Conservation (phyloP, 805 yeast species). For the Teunomyces funiuensis region DNA sequence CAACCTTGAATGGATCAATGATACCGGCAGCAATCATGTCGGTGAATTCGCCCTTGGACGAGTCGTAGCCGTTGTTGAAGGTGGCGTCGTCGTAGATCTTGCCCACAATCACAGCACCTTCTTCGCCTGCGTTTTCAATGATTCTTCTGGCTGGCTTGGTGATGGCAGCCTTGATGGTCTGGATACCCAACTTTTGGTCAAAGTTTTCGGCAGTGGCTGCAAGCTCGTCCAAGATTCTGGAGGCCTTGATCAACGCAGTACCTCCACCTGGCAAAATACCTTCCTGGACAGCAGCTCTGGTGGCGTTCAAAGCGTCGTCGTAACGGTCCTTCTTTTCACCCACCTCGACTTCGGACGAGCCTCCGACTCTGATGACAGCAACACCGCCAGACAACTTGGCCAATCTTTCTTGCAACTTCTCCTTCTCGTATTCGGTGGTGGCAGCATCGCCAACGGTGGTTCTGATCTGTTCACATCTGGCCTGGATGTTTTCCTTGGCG, state of each 20-base stretch:
- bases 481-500: slow-evolving; percentile 70
- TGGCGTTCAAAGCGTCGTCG: slow-evolving; percentile 97
- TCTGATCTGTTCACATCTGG: slow-evolving; percentile 94
- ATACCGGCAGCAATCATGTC: slow-evolving; percentile 97
- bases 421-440: slow-evolving; percentile 90
- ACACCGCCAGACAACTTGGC: slow-evolving; percentile 98
- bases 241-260: slow-evolving; percentile 93
- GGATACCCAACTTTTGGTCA: slow-evolving; percentile 95
- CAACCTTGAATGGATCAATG: slow-evolving; percentile 98
- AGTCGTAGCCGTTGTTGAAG: slow-evolving; percentile 89
- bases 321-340: slow-evolving; percentile 99
- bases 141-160: slow-evolving; percentile 94
- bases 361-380: slow-evolving; percentile 97
- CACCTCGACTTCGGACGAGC: slow-evolving; percentile 94
- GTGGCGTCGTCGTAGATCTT: slow-evolving; percentile 68
- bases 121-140: slow-evolving; percentile 95
- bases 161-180: slow-evolving; percentile 88
- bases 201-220: slow-evolving; percentile 72
- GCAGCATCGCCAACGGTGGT: slow-evolving; percentile 68
- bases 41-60: slow-evolving; percentile 88
- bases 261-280: slow-evolving; percentile 99
- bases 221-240: slow-evolving; percentile 67
- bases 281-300: slow-evolving; percentile 98
- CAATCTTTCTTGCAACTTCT: slow-evolving; percentile 94
- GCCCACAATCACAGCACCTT: slow-evolving; percentile 95